Conservation (phyloP, 1,139 yeast species). For the Kodamaea sp. region DNA sequence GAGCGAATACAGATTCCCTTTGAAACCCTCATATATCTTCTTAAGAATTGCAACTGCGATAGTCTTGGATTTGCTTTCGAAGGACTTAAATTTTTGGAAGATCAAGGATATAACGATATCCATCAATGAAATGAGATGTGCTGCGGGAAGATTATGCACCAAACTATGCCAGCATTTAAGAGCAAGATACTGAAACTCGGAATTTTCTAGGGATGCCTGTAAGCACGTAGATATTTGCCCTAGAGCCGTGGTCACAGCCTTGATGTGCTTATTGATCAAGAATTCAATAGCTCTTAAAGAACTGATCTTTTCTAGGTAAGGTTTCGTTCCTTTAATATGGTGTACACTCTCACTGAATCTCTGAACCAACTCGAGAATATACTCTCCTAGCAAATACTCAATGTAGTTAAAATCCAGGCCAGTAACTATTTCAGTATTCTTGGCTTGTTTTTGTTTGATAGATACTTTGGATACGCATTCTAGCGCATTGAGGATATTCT, state of each 20-base stretch:
- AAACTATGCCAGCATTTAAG: slow-evolving; percentile 68
- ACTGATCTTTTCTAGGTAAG: slow-evolving; percentile 69
- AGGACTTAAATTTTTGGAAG: slow-evolving; percentile 62
- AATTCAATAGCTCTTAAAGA: slow-evolving; percentile 76
- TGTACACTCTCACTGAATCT: slow-evolving; percentile 78
- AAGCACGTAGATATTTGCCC: slow-evolving; percentile 89
- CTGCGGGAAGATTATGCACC: slow-evolving; percentile 49
- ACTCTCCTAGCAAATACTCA: slow-evolving; percentile 45
- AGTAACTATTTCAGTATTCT: slow-evolving; percentile 9
- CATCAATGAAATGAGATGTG: slow-evolving; percentile 50
- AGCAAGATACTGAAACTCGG: slow-evolving; percentile 61
- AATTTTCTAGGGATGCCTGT: slow-evolving; percentile 73
- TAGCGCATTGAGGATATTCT: slow-evolving; percentile 40
- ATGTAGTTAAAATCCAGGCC: slow-evolving; percentile 13
- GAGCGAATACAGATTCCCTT: slow-evolving; percentile 42
- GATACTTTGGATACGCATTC: slow-evolving; percentile 38
- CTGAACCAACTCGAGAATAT: slow-evolving; percentile 77
- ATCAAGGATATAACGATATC: slow-evolving; percentile 48
- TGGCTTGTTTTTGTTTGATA: slow-evolving; percentile 20
- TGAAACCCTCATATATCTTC: slow-evolving; percentile 37
- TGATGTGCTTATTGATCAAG: slow-evolving; percentile 60
- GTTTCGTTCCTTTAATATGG: slow-evolving; percentile 68
- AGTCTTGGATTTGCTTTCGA: slow-evolving; percentile 48
- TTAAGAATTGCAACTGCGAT: slow-evolving; percentile 49
- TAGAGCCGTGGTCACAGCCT: slow-evolving; percentile 69